Evolutionary conservation across 305 asterid species (phyloP), one percentile per base, ranked within the genome.

Genomic region (Fraxinus albicans): DNA sequence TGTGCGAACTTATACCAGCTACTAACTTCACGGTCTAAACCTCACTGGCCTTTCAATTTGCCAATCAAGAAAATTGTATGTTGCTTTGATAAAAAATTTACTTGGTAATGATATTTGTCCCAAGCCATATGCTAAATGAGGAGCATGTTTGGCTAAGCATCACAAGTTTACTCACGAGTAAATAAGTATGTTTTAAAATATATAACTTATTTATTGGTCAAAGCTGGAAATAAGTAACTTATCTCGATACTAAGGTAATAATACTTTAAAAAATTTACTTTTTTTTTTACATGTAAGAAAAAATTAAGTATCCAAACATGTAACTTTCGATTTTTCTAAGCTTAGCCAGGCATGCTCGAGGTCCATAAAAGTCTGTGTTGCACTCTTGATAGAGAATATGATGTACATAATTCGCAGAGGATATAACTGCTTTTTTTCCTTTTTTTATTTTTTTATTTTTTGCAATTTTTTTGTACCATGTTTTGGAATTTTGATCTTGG

Each of bases 401-500:
- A 77, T 63, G 79, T 34, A 23, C 47, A 21, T 47, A 21, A 78
- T 53, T 77, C 65, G 35, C 79, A 80, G 50, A 38, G 21, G 40
- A 17, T 19, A 15, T 83, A 10, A 76, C n/a, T 27, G 10, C 79
- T 50, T 79, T 87, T 76, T 10, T 63, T 38, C 8, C 8, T 4
- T 2, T 2, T 33, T n/a, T n/a, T n/a, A n/a, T n/a, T n/a, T 25
- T 25, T 25, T 25, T 25, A 0, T 25, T 34, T 34, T 34, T 34
- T 36, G 27, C 81, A 55, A 23, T 55, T 40, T 50, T 76, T 67
- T 9, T 13, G 36, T 38, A 29, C 40, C 75, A 1, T 58, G 76
- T 77, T 17, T 58, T 77, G 55, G 65, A 73, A 40, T 40, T 73
- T 63, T 79, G 78, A 34, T n/a, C 4, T 69, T n/a, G 29, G 13